phyloP scores from a whole-genome alignment of 148 eudicot species.

The Silene conica region DNA sequence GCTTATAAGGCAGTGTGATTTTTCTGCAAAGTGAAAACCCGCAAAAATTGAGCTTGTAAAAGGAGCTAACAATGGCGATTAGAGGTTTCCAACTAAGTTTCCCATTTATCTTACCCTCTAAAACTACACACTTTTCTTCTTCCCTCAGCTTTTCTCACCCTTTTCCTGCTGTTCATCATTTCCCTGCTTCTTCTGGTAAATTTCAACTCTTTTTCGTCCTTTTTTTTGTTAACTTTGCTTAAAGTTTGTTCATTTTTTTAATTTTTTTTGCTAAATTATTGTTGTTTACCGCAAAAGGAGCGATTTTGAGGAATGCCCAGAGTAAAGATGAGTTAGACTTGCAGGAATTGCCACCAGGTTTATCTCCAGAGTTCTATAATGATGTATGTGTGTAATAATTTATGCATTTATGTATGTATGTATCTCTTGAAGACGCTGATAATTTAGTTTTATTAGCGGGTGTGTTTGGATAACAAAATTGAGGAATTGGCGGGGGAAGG shows the following conservation, averaged over 20 bases:
- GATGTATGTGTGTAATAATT: constrained; percentile 47
- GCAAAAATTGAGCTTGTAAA: background rate
- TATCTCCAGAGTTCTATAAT: constrained; percentile 78
- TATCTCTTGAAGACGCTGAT: background rate
- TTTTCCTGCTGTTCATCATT: constrained; percentile 19
- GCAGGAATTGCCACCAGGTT: constrained; percentile 38
- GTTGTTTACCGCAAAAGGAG: constrained; percentile 10
- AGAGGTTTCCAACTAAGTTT: constrained; percentile 29
- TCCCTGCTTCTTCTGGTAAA: constrained; percentile 27
- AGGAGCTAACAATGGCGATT: constrained; percentile 37
- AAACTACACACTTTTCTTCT: background rate
- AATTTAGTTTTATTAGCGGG: background rate
- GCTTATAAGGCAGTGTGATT: too few species aligned
- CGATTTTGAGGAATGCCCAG: constrained; percentile 42
- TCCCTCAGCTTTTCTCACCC: background rate
- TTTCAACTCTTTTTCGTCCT: background rate
- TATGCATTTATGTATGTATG: background rate
- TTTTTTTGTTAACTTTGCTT: background rate
- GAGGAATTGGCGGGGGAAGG: too few species aligned
- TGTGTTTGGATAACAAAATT: too few species aligned
- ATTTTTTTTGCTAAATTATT: background rate
- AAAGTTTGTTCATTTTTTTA: background rate
- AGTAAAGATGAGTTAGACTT: constrained; percentile 56
- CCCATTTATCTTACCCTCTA: constrained; percentile 25
- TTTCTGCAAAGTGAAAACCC: background rate